Conservation (phyloP, 805 yeast genomes). For the Blastobotrys peoriensis region DNA sequence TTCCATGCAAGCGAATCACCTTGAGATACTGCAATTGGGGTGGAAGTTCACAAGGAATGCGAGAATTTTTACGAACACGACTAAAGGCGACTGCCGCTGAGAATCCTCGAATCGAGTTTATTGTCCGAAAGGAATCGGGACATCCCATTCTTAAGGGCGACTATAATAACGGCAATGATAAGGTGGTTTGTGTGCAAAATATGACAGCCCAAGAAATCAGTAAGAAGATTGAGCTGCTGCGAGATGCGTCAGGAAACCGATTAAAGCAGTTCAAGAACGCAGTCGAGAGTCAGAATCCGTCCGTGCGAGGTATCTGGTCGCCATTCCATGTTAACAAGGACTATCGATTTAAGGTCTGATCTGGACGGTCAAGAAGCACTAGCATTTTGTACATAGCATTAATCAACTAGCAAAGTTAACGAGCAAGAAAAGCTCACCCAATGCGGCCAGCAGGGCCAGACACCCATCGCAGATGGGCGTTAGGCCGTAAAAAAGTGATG, state of each 20-base stretch:
- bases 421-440: too few relatives aligned
- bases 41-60: conserved; percentile 83
- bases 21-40: conserved; percentile 92
- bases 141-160: conserved; percentile 71
- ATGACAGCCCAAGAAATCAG: conserved; percentile 55
- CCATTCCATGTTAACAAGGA: conserved; percentile 72
- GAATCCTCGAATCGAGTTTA: conserved; percentile 66
- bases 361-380: not conserved
- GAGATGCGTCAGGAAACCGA: conserved; percentile 62
- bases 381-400: not conserved
- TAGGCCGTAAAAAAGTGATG: conserved; percentile 46
- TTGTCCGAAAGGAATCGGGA: conserved; percentile 63
- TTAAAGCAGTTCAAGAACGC: conserved; percentile 62
- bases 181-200: conserved; percentile 73
- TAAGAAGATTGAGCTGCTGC: conserved; percentile 56
- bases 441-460: too few relatives aligned
- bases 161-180: conserved; percentile 42
- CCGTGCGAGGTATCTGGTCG: conserved; percentile 97
- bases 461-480: too few relatives aligned
- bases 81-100: conserved; percentile 49
- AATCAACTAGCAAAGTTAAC: too few relatives aligned
- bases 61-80: conserved; percentile 55
- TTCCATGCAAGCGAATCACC: conserved; percentile 61
- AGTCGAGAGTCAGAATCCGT: conserved; percentile 71
- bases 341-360: conserved; percentile 39